Evolutionary conservation across 2,329 filamentous ascomycete species (phyloP).

Genomic region (Elsinoe ampelina): DNA sequence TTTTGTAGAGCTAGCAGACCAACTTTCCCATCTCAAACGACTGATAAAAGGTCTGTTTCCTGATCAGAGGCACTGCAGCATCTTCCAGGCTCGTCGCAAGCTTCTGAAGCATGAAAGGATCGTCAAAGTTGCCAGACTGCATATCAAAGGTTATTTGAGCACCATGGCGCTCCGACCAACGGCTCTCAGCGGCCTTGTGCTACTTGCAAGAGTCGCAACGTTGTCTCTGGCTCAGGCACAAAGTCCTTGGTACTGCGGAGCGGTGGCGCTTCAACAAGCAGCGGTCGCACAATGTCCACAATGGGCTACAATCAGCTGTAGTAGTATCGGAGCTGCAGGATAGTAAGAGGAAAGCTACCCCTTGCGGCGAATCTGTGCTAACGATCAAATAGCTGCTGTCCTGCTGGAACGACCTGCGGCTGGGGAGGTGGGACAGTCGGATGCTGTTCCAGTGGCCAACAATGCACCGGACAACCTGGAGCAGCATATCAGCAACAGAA

Average conservation of each 20-base stretch:
- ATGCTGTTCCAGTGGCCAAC: slow-evolving; percentile 5
- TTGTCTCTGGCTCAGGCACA: slow-evolving; percentile 1
- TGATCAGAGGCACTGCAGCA: no score
- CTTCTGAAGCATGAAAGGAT: background rate
- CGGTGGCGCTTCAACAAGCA: background rate
- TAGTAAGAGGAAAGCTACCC: background rate
- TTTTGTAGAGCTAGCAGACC: background rate
- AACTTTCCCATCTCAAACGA: no score
- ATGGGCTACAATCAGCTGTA: slow-evolving; percentile 10
- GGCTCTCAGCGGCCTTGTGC: background rate
- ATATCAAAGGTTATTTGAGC: background rate
- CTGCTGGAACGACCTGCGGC: slow-evolving; percentile 10
- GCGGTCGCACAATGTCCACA: slow-evolving; percentile 10
- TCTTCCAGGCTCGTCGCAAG: no score
- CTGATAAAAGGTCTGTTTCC: no score
- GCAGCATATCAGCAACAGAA: slow-evolving; percentile 6
- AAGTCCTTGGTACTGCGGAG: slow-evolving; percentile 10
- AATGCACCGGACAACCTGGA: slow-evolving; percentile 1
- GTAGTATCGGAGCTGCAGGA: slow-evolving; percentile 5
- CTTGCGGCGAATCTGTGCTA: background rate
- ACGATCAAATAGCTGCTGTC: slow-evolving; percentile 8
- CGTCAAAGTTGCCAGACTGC: background rate
- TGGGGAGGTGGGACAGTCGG: slow-evolving; percentile 9
- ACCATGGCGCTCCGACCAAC: no score
- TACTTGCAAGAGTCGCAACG: background rate